phyloP scores from a whole-genome alignment of 1,284 basidiomycete species.

The Pulchroboletus neoregius region DNA sequence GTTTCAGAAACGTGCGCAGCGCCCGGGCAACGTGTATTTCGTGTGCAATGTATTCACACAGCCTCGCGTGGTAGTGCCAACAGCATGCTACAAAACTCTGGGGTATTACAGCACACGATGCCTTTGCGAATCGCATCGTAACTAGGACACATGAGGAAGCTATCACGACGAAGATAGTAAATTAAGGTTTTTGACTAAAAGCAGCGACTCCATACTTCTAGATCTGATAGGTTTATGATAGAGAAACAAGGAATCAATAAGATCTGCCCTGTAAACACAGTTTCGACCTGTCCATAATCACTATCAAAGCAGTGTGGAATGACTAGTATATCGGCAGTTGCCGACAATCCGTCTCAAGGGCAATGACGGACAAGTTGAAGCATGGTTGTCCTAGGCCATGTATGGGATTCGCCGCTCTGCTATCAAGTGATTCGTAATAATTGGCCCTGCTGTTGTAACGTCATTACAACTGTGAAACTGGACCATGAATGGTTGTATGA shows the following conservation, averaged over 20 bases:
- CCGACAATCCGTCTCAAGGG: background rate
- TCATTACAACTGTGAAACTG: background rate
- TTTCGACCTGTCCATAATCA: conserved; percentile 7
- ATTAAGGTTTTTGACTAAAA: conserved; percentile 34
- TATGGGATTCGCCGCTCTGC: conserved; percentile 4
- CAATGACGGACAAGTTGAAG: background rate
- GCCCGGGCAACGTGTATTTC: conserved; percentile 21
- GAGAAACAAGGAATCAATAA: conserved; percentile 19
- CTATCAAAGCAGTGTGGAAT: background rate
- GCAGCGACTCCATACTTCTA: conserved; percentile 24
- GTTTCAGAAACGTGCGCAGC: conserved; percentile 1
- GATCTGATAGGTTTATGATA: conserved; percentile 23
- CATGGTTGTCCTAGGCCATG: background rate
- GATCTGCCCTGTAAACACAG: conserved; percentile 18
- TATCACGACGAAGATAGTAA: conserved; percentile 19
- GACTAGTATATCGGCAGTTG: background rate
- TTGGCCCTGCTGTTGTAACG: background rate
- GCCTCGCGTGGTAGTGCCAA: conserved; percentile 9
- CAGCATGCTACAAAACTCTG: conserved; percentile 11
- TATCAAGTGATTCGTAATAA: background rate
- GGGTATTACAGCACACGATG: conserved; percentile 16
- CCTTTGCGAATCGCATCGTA: conserved; percentile 17
- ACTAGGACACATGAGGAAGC: conserved; percentile 25
- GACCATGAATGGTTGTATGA: background rate
- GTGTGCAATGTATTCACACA: conserved; percentile 9